These are phyloP conservation scores for Cadophora sp. DNA, from an alignment of 2,329 filamentous ascomycete species.

Conservation along the genomic window DNA sequence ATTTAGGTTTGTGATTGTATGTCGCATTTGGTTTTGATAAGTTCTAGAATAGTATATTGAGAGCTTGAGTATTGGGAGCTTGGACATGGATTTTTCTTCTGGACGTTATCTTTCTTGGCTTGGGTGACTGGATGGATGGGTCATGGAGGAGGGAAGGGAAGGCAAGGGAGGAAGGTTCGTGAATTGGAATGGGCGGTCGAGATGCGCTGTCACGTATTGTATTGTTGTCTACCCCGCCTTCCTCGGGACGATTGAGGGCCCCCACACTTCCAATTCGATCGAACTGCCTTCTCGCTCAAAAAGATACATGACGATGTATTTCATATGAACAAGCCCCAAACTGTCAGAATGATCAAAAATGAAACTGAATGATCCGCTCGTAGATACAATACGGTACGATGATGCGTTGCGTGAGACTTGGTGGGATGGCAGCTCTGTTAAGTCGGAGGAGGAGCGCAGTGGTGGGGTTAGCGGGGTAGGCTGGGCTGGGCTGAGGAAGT, in stretches of 20 bases:
- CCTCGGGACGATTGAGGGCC: too few relatives aligned
- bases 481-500: background rate
- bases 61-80: background rate
- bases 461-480: slow-evolving; percentile 6
- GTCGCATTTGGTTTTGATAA: background rate
- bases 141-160: too few relatives aligned
- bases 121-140: background rate
- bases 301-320: background rate
- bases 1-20: background rate
- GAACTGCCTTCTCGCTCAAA: too few relatives aligned
- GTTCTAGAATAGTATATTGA: background rate
- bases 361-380: background rate
- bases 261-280: background rate
- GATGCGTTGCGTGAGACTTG: background rate
- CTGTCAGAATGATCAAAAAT: background rate
- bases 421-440: background rate
- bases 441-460: background rate
- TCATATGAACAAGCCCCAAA: background rate
- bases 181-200: background rate
- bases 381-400: background rate
- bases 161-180: background rate
- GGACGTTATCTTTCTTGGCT: background rate
- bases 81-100: background rate
- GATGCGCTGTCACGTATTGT: background rate
- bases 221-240: background rate